Percentiles rank a stretch among this genome's conserved stretches.
Evolutionary conservation across 345 rosid species (phyloP).

Genomic region (Populus nigra): DNA sequence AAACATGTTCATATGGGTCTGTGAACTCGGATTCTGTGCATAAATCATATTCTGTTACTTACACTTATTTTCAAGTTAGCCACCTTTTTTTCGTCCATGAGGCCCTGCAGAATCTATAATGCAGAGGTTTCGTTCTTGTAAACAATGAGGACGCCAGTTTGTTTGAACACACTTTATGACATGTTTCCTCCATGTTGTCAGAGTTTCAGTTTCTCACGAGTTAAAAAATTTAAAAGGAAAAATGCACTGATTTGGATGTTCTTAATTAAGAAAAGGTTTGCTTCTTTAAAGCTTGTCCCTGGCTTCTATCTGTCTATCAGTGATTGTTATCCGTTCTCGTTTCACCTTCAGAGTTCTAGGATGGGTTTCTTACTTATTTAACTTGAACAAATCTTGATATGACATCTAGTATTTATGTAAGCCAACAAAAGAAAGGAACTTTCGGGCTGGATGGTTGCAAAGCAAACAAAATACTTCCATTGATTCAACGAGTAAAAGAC

Average conservation of each 20-base stretch:
- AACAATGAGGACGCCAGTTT: not conserved
- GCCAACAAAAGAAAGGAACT: not conserved
- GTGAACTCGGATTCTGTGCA: not conserved
- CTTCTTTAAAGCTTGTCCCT: not conserved
- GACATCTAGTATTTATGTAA: not conserved
- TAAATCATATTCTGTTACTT: not conserved
- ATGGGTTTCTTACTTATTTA: too few species aligned
- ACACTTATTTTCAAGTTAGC: not conserved
- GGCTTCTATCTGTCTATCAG: not conserved
- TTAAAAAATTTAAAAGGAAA: not conserved
- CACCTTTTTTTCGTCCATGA: not conserved
- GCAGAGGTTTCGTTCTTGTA: not conserved
- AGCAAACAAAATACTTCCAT: not conserved
- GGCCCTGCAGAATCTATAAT: not conserved
- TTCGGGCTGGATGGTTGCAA: not conserved
- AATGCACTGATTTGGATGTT: not conserved
- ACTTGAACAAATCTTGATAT: not conserved
- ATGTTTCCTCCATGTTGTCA: not conserved
- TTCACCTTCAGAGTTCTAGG: not conserved
- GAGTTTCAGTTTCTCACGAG: not conserved
- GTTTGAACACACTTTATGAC: not conserved
- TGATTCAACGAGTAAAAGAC: not conserved
- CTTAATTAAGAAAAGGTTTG: not conserved
- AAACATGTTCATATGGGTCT: conserved; percentile 31
- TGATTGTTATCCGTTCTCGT: not conserved